These are phyloP conservation scores for Alnus glutinosa DNA, from an alignment of 306 rosid genomes.

Conservation along the genomic window DNA sequence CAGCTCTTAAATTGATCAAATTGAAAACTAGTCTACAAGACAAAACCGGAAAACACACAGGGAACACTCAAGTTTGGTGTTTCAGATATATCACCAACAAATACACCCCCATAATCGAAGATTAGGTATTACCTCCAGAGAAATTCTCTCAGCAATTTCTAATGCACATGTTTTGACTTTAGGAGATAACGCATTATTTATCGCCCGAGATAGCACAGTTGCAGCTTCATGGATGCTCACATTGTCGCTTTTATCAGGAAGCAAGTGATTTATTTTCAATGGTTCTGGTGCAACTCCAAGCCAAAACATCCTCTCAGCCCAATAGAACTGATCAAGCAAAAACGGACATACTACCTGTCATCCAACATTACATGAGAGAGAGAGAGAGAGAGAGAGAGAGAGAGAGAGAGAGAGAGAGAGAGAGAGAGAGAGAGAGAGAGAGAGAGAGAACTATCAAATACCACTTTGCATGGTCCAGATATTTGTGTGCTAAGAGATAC, in stretches of 20 bases:
- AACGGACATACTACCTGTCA: constrained; percentile 81
- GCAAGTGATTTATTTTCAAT: constrained; percentile 52
- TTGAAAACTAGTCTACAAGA: too few species aligned
- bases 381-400: neutral
- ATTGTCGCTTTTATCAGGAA: constrained; percentile 54
- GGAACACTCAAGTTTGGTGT: neutral
- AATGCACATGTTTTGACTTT: constrained; percentile 53
- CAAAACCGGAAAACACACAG: too few species aligned
- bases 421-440: neutral
- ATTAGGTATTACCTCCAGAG: constrained; percentile 54
- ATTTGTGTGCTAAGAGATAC: too few species aligned
- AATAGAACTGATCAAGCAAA: constrained; percentile 77
- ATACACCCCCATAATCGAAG: constrained; percentile 17
- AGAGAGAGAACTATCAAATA: neutral
- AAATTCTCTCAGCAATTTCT: constrained; percentile 56
- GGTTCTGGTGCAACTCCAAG: constrained; percentile 88
- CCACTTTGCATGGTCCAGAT: neutral
- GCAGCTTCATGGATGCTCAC: constrained; percentile 54
- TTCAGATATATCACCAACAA: neutral
- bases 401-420: neutral
- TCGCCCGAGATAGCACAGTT: constrained; percentile 45
- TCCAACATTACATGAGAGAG: neutral
- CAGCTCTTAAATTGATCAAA: too few species aligned
- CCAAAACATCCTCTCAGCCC: constrained; percentile 93
- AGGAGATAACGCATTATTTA: constrained; percentile 57